Percentiles rank a stretch among this genome's conserved stretches.
phyloP scores from a whole-genome alignment of 768 basidiomycete species.

The Rhodotorula graminis region DNA sequence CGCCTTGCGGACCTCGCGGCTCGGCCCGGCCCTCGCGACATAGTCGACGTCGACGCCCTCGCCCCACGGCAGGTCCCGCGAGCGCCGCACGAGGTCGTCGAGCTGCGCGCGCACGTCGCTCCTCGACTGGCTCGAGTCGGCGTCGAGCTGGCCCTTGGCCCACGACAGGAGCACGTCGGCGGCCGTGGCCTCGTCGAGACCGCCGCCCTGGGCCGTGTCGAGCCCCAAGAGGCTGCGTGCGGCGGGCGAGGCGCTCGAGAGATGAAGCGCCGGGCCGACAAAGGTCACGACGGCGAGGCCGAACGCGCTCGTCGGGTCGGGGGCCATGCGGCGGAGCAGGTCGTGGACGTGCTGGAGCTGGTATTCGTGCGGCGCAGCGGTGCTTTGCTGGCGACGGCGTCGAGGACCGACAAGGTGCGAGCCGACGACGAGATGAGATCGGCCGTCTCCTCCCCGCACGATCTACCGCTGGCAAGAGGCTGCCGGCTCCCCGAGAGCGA shows the following conservation, averaged over 20 bases:
- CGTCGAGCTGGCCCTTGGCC: not conserved
- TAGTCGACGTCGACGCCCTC: slow-evolving; percentile 7
- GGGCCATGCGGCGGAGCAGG: too few relatives aligned
- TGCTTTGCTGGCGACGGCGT: too few relatives aligned
- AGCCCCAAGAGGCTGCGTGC: not conserved
- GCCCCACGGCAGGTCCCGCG: not conserved
- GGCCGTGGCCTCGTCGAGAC: not conserved
- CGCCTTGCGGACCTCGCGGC: not conserved
- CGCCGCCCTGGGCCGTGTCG: not conserved
- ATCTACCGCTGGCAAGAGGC: too few relatives aligned
- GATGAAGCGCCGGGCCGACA: not conserved
- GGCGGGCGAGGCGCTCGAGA: not conserved
- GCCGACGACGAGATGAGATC: too few relatives aligned
- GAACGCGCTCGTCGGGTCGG: not conserved
- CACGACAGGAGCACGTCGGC: not conserved
- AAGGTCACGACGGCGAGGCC: not conserved
- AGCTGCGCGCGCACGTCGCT: not conserved
- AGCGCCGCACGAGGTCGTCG: not conserved
- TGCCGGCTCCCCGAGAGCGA: too few relatives aligned
- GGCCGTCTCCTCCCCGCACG: too few relatives aligned
- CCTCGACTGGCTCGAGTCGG: too few relatives aligned
- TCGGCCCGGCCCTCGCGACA: not conserved
- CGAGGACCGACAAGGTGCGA: too few relatives aligned
- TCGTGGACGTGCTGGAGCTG: too few relatives aligned
- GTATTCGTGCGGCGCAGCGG: too few relatives aligned